Percentiles rank a stretch among this genome's conserved stretches.
Evolutionary conservation across 352 stramenopile species (phyloP).

Genomic region (Phytophthora ohioensis): DNA sequence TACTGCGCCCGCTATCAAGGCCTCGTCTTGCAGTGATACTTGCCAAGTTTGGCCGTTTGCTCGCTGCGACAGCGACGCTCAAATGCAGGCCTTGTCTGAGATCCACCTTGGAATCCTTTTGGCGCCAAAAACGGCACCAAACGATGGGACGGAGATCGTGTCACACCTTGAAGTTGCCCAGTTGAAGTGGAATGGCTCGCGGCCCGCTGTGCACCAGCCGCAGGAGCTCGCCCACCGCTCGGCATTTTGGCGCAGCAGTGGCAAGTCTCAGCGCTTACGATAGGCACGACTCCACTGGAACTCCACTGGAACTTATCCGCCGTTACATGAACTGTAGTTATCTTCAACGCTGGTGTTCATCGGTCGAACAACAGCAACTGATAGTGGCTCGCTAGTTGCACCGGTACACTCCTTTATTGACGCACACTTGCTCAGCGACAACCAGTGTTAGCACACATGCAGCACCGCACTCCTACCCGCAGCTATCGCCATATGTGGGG

Average conservation of each 20-base stretch:
- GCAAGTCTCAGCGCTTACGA: background rate
- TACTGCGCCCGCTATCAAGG: background rate
- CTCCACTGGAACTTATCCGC: constrained; percentile 25
- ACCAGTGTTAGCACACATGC: background rate
- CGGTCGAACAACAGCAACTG: constrained; percentile 3
- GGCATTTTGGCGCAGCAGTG: background rate
- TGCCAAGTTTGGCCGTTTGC: background rate
- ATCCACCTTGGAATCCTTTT: constrained; percentile 12
- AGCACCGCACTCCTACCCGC: constrained; percentile 6
- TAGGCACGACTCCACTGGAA: background rate
- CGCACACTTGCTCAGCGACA: background rate
- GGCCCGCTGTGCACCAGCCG: background rate
- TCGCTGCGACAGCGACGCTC: constrained; percentile 7
- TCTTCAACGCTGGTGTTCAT: constrained; percentile 6
- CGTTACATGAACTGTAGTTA: constrained; percentile 26
- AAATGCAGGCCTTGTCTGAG: background rate
- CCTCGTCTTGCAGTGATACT: background rate
- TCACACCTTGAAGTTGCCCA: constrained; percentile 31
- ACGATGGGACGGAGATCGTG: constrained; percentile 25
- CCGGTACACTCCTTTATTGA: constrained; percentile 6
- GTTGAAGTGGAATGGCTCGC: constrained; percentile 22
- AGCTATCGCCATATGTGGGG: constrained; percentile 1
- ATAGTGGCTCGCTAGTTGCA: constrained; percentile 4
- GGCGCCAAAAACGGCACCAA: constrained; percentile 17
- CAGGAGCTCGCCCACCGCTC: background rate